Conservation (phyloP, 2,329 filamentous ascomycete species). For the Fusarium dimerum region DNA sequence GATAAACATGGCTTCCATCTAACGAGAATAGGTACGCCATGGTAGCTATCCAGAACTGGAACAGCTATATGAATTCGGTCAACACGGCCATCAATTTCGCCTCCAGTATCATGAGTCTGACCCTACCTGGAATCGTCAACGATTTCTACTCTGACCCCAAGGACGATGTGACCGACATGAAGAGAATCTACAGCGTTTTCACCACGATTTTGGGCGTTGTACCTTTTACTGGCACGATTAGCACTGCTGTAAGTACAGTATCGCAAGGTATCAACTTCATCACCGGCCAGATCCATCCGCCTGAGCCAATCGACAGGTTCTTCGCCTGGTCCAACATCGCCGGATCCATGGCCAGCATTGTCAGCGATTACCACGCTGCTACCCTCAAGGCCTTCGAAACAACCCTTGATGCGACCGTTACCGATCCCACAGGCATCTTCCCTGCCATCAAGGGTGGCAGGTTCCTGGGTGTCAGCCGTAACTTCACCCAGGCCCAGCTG, state of each 20-base stretch:
- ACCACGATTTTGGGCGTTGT: neutral
- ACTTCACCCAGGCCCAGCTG: neutral
- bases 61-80: slow-evolving; percentile 1
- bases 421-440: neutral
- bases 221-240: neutral
- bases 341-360: neutral
- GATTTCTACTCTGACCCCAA: neutral
- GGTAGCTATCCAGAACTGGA: slow-evolving; percentile 1
- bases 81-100: neutral
- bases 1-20: neutral
- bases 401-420: neutral
- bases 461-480: neutral
- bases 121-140: neutral
- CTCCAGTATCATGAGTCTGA: neutral
- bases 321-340: neutral
- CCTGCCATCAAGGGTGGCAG: neutral
- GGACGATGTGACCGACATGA: neutral
- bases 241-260: neutral
- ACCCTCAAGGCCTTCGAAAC: neutral
- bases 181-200: neutral
- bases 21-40: neutral
- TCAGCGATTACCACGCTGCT: neutral
- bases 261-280: neutral
- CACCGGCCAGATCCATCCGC: neutral
- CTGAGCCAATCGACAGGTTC: neutral